Conservation (phyloP, 2,329 filamentous ascomycete genomes). For the Paramyrothecium roridum region DNA sequence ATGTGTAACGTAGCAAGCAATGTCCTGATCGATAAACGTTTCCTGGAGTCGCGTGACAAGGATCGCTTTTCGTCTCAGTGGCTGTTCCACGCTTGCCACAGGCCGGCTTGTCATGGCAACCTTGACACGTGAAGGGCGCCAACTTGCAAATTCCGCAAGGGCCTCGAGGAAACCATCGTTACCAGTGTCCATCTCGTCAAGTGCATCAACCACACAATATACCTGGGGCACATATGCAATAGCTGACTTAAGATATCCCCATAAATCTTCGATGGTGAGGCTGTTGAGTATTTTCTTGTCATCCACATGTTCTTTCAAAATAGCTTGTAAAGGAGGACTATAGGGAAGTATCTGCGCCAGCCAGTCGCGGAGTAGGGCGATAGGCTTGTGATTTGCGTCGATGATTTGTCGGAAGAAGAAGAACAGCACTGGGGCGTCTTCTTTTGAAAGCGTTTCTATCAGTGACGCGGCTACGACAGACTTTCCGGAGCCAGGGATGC, state of each 20-base stretch:
- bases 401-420: slow-evolving; percentile 38
- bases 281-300: not conserved
- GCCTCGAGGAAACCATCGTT: slow-evolving; percentile 25
- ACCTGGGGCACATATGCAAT: slow-evolving; percentile 18
- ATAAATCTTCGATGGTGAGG: slow-evolving; percentile 19
- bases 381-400: slow-evolving; percentile 26
- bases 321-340: slow-evolving; percentile 23
- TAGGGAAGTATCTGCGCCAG: slow-evolving; percentile 26
- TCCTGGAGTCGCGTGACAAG: slow-evolving; percentile 31
- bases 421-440: slow-evolving; percentile 23
- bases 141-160: slow-evolving; percentile 26
- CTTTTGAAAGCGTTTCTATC: slow-evolving; percentile 12
- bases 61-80: slow-evolving; percentile 18
- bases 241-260: slow-evolving; percentile 22
- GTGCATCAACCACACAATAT: slow-evolving; percentile 38
- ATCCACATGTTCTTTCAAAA: slow-evolving; percentile 12
- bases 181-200: slow-evolving; percentile 42
- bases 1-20: slow-evolving; percentile 29
- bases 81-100: slow-evolving; percentile 20
- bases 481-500: slow-evolving; percentile 35
- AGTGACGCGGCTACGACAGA: slow-evolving; percentile 28
- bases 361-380: slow-evolving; percentile 28
- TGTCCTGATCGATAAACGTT: slow-evolving; percentile 32
- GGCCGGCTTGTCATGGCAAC: slow-evolving; percentile 41
- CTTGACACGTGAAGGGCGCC: slow-evolving; percentile 30